Conservation (phyloP, 768 basidiomycete species). For the Butyriboletus loyo region DNA sequence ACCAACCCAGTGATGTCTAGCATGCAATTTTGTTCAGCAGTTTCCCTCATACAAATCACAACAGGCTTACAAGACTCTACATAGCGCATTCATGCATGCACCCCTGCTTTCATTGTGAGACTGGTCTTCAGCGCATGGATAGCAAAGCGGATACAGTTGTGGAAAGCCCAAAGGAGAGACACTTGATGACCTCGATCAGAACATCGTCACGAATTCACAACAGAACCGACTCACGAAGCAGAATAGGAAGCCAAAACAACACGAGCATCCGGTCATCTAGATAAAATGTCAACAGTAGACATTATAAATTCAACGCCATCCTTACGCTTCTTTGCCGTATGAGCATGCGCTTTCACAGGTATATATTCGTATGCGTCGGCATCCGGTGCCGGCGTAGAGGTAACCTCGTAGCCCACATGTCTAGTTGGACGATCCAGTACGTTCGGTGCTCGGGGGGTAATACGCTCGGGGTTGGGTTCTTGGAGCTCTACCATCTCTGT, state of each 20-base stretch:
- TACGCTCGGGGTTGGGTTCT: conserved; percentile 8
- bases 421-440: conserved; percentile 34
- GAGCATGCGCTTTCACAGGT: conserved; percentile 42
- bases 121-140: conserved; percentile 48
- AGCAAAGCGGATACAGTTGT: conserved; percentile 51
- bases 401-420: conserved; percentile 46
- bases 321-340: conserved; percentile 64
- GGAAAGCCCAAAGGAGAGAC: conserved; percentile 60
- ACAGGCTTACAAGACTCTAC: conserved; percentile 2
- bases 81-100: conserved; percentile 30
- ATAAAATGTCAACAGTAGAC: conserved; percentile 4
- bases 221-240: conserved; percentile 58
- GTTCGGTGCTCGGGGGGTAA: conserved; percentile 22
- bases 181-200: conserved; percentile 35
- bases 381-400: conserved; percentile 59
- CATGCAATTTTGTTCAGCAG: neutral
- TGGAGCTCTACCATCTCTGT: conserved; percentile 1
- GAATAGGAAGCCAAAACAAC: conserved; percentile 83
- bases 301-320: neutral
- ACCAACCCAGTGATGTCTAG: conserved; percentile 3
- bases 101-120: conserved; percentile 42
- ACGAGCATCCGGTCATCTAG: conserved; percentile 82
- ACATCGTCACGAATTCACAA: neutral
- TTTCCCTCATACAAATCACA: neutral
- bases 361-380: conserved; percentile 66